Percentiles rank a stretch among this genome's conserved stretches.
These are phyloP conservation scores for Tetragonia tetragonoides DNA, from an alignment of 148 eudicot genomes.

Conservation along the genomic window DNA sequence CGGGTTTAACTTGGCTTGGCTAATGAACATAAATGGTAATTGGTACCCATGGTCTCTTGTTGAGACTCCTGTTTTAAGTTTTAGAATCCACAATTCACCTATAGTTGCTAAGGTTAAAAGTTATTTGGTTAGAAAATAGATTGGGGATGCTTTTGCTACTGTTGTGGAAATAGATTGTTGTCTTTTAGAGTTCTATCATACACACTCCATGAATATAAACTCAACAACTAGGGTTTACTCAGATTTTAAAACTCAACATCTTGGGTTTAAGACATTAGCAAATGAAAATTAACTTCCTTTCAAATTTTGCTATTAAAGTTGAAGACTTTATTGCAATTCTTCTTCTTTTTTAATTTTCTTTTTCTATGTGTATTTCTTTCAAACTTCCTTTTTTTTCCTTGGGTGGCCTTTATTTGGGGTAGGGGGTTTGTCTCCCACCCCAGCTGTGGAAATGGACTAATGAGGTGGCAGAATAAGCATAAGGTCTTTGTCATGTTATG, in stretches of 20 bases:
- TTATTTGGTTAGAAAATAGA: not conserved
- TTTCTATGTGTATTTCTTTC: not conserved
- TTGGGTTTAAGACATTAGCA: too few species aligned
- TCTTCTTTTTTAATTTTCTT: not conserved
- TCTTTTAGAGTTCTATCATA: too few species aligned
- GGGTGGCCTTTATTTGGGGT: not conserved
- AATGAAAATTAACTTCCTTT: too few species aligned
- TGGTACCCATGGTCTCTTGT: too few species aligned
- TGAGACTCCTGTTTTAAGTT: too few species aligned
- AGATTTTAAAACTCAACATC: too few species aligned
- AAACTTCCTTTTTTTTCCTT: not conserved
- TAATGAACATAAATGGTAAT: too few species aligned
- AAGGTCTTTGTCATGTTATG: conserved; percentile 16
- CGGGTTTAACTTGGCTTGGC: too few species aligned
- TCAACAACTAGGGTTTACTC: too few species aligned
- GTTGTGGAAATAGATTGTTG: not conserved
- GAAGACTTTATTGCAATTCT: too few species aligned
- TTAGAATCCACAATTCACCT: not conserved
- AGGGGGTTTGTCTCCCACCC: conserved; percentile 18
- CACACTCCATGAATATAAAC: too few species aligned
- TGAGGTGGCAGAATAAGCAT: conserved; percentile 33
- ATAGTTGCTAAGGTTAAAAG: not conserved
- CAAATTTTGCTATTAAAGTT: too few species aligned
- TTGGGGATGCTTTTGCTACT: not conserved
- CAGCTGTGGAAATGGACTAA: conserved; percentile 21